A percentile compares a stretch with the other conserved stretches of the same genome.
phyloP scores from a whole-genome alignment of 352 stramenopile genomes.

The Nothophytophthora sp. region DNA sequence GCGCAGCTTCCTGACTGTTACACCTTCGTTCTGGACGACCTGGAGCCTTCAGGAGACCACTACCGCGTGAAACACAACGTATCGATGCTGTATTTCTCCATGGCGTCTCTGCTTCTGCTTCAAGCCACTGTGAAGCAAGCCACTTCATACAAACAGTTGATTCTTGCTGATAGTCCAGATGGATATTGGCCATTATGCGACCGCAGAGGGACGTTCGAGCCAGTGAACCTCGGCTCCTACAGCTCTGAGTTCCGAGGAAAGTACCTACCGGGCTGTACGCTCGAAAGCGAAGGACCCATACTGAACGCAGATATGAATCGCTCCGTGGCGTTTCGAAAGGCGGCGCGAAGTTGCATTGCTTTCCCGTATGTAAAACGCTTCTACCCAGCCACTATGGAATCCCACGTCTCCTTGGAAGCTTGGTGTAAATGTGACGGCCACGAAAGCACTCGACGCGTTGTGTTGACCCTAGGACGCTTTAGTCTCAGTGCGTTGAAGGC shows the following conservation, averaged over 20 bases:
- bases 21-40: conserved; percentile 76
- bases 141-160: conserved; percentile 78
- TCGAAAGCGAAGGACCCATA: conserved; percentile 80
- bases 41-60: conserved; percentile 27
- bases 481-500: conserved; percentile 66
- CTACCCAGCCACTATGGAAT: conserved; percentile 39
- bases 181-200: conserved; percentile 91
- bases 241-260: conserved; percentile 46
- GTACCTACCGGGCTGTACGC: conserved; percentile 59
- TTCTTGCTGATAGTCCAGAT: conserved; percentile 61
- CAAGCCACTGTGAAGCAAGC: conserved; percentile 76
- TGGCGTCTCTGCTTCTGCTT: conserved; percentile 82
- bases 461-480: conserved; percentile 80
- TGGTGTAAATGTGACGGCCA: conserved; percentile 79
- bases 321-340: conserved; percentile 57
- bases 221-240: conserved; percentile 70
- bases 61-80: conserved; percentile 87
- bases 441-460: conserved; percentile 64
- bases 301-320: conserved; percentile 85
- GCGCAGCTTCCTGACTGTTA: conserved; percentile 61
- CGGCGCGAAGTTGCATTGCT: conserved; percentile 51
- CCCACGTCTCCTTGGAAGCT: conserved; percentile 67
- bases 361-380: conserved; percentile 44
- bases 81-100: conserved; percentile 84
- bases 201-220: conserved; percentile 59